Evolutionary conservation across 1,284 basidiomycete species (phyloP).

Genomic region (Leccinum fuscescens): DNA sequence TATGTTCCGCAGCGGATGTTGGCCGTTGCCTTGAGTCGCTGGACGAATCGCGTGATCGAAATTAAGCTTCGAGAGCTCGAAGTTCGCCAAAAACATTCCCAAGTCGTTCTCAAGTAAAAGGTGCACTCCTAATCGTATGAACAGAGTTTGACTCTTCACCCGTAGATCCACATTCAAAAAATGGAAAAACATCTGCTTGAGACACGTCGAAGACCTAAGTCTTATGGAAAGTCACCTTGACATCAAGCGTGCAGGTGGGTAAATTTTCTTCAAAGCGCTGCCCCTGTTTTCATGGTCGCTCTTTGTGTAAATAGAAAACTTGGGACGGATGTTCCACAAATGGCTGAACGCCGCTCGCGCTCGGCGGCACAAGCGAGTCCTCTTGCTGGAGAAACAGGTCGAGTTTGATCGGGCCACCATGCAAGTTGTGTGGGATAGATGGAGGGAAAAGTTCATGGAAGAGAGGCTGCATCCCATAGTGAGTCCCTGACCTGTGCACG

Average conservation of each 20-base stretch:
- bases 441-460: slow-evolving; percentile 68
- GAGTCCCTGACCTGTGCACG: slow-evolving; percentile 25
- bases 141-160: slow-evolving; percentile 6
- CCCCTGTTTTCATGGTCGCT: slow-evolving; percentile 3
- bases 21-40: slow-evolving; percentile 45
- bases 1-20: slow-evolving; percentile 49
- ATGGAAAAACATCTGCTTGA: slow-evolving; percentile 61
- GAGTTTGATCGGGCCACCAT: slow-evolving; percentile 53
- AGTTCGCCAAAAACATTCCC: slow-evolving; percentile 50
- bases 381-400: slow-evolving; percentile 59
- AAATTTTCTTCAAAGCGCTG: background rate
- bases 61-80: slow-evolving; percentile 70
- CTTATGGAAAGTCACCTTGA: slow-evolving; percentile 80
- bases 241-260: slow-evolving; percentile 69
- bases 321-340: slow-evolving; percentile 64
- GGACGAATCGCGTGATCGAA: slow-evolving; percentile 72
- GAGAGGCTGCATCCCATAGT: slow-evolving; percentile 64
- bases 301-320: slow-evolving; percentile 47
- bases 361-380: slow-evolving; percentile 53
- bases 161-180: slow-evolving; percentile 57
- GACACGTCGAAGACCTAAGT: slow-evolving; percentile 66
- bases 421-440: slow-evolving; percentile 67
- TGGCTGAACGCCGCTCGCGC: slow-evolving; percentile 65
- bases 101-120: slow-evolving; percentile 47
- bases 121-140: background rate